Evolutionary conservation across 371 early-diverging fungal genomes (phyloP).

Genomic region (Phascolomyces articulosus): DNA sequence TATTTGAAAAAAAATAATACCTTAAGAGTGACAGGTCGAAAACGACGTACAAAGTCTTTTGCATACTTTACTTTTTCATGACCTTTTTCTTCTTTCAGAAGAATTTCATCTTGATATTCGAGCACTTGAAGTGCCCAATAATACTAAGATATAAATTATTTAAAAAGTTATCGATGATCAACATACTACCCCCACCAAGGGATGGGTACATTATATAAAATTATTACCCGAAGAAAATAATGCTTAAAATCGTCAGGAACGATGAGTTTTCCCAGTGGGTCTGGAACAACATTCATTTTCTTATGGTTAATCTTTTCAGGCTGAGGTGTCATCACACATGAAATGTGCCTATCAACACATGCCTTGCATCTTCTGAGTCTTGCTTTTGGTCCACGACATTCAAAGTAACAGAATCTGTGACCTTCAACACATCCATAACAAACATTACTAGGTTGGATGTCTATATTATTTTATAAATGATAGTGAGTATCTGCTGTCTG

Average conservation of each 20-base stretch:
- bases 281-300: background rate
- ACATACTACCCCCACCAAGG: no score
- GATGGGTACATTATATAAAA: background rate
- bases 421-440: background rate
- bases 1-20: no score
- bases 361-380: background rate
- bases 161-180: no score
- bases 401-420: background rate
- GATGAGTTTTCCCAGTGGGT: background rate
- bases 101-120: background rate
- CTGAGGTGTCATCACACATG: background rate
- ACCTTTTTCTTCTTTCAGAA: background rate
- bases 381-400: background rate
- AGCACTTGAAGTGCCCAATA: background rate
- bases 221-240: background rate
- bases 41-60: background rate
- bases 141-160: background rate
- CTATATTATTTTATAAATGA: background rate
- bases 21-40: background rate
- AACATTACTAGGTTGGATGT: background rate
- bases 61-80: background rate
- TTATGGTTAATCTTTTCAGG: background rate
- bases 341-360: background rate
- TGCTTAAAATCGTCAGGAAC: background rate
- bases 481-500: background rate